Base-by-base conservation (phyloP, 2,329 filamentous ascomycete species). In the Fusarium dlaminii region DNA sequence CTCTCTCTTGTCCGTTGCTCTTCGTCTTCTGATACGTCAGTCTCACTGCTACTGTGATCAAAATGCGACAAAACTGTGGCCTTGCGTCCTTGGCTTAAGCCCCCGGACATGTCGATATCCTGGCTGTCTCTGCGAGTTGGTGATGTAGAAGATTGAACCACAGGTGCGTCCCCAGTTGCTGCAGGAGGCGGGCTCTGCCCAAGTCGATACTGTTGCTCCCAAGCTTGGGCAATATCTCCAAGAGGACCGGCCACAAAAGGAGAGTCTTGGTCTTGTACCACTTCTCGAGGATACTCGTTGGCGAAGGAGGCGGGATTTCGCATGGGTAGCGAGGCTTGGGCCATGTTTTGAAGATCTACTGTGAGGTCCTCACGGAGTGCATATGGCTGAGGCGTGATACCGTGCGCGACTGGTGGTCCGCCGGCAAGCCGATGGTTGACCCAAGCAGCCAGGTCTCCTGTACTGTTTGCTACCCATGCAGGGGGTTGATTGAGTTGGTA, bases 331-430 rank as follows among this genome's bases (percentile, higher is more conserved):
- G 37, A 55, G 15, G 36, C 14, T 42, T 29, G 15, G 24, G 63
- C 58, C 34, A 45, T 40, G 20, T 62, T 59, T n/a, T 37, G 54
- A 17, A 77, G 71, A 46, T 77, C 75, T 13, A 27, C 55, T 2
- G 75, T 76, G 49, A 75, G 59, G 22, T 74, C 71, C 36, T 64
- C 65, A 1, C 75, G 68, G 30, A 73, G 24, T 18, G 75, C 75
- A 63, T 77, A 77, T 3, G 75, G 67, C 14, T 77, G 67, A 27
- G 73, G 68, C 63, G 77, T 67, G 34, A 76, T 68, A 13, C 75
- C 73, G 22, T 63, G 46, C 14, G 71, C 66, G 15, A 64, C 30
- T 29, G 43, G 17, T 18, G 30, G n/a, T 18, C 27, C 48, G 32
- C 39, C 55, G 13, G 46, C 45, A 29, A 69, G 32, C 24, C 60